Base-by-base conservation (phyloP, 768 basidiomycete species). In the Pleurotus eryngii region DNA sequence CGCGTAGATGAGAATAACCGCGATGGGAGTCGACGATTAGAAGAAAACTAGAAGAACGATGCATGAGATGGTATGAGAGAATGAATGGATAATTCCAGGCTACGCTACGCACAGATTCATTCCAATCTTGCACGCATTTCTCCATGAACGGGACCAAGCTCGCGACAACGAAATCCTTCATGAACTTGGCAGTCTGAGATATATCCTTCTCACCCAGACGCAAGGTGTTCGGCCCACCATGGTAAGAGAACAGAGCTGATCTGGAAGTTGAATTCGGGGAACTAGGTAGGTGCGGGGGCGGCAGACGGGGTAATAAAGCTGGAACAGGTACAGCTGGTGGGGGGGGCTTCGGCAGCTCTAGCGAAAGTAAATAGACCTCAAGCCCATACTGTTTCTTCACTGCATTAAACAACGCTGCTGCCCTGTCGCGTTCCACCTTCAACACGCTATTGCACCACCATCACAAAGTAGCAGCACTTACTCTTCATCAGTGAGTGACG, bases 91-190 rank as follows among this genome's bases (percentile, higher is more conserved):
- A 38, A 18, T 24, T 9, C 17, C 49, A 27, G 14, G 42, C 14
- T 51, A 39, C 53, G 48, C 24, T 11, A 68, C 74, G 47, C 64
- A 90, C 88, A 57, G 78, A 78, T 74, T 98, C 95, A 67, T 97
- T 98, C 92, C 95, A 96, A 61, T 96, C 92, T 46, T 92, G 63
- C 4, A 95, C 90, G 69, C 87, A 88, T 65, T 88, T 92, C 73
- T 98, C 96, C 92, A 98, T 95, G 92, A 92, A 98, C 1, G 95
- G 95, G 2, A 98, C 70, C 46, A 98, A 71, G 66, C 90, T 95
- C 85, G 90, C 92, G 9, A 87, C 85, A 3, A 92, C 78, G 63
- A 98, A 89, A 69, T 97, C 95, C 46, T 94, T 82, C 8, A 92
- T 81, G 64, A 98, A 93, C 54, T 83, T 81, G 0, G 85, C 85